Evolutionary conservation across 75 land plant genomes (phyloP).

Genomic region (Chamaecyparis obtusa): DNA sequence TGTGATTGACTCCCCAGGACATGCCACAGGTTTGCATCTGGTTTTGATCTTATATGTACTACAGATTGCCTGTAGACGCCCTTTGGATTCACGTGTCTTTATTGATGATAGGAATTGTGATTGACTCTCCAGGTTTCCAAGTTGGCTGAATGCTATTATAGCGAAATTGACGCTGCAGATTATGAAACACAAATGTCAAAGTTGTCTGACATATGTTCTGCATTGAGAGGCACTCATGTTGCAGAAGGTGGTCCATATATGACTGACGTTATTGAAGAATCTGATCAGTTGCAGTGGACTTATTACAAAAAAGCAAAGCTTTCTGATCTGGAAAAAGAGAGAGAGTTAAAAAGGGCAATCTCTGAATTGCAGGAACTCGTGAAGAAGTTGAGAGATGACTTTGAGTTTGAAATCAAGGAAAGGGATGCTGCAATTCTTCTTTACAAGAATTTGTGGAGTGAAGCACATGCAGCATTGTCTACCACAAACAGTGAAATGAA

Average conservation of each 20-base stretch:
- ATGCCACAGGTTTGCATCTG: background rate
- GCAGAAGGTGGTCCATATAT: background rate
- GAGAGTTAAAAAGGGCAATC: background rate
- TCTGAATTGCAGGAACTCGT: background rate
- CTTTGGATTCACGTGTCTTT: background rate
- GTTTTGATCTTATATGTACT: background rate
- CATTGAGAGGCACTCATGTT: background rate
- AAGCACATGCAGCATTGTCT: conserved; percentile 1
- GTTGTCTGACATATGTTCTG: background rate
- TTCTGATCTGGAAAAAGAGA: background rate
- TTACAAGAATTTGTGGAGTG: background rate
- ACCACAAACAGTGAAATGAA: background rate
- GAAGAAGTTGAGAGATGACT: background rate
- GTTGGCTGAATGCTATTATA: background rate
- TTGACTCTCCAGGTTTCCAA: conserved; percentile 1
- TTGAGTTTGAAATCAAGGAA: conserved; percentile 2
- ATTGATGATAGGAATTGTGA: background rate
- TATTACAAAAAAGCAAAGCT: background rate
- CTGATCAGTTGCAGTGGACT: no score
- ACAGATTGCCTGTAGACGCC: background rate
- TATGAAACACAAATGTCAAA: background rate
- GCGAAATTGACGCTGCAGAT: background rate
- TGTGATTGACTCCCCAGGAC: background rate
- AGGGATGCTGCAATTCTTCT: background rate
- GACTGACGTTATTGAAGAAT: background rate